phyloP scores from a whole-genome alignment of 176 grass and related monocot species.

The Melocanna baccifera region DNA sequence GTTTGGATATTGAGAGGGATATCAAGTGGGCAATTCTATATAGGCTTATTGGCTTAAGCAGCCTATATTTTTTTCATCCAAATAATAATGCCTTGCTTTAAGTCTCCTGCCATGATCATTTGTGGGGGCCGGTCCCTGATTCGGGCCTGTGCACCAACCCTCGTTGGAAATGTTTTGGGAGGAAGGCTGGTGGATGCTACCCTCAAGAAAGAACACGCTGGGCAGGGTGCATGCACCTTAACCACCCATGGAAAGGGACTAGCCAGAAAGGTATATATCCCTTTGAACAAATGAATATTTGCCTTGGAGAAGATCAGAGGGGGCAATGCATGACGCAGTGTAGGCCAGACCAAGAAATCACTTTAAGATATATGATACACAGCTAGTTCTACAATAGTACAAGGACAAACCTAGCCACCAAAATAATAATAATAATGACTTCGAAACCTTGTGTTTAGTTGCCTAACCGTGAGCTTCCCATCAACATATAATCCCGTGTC shows the following conservation, averaged over 20 bases:
- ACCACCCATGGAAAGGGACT: constrained; percentile 24
- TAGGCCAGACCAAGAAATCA: background rate
- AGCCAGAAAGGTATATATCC: background rate
- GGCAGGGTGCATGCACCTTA: constrained; percentile 55
- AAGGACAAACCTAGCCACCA: background rate
- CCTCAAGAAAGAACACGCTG: background rate
- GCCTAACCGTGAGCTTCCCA: background rate
- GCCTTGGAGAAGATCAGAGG: background rate
- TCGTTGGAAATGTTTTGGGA: constrained; percentile 17
- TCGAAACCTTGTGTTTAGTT: background rate
- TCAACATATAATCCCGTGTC: background rate
- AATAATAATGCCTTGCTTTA: constrained; percentile 47
- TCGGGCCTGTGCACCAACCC: constrained; percentile 35
- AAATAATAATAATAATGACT: background rate
- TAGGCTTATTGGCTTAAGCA: background rate
- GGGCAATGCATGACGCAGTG: background rate
- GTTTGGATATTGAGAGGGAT: constrained; percentile 4
- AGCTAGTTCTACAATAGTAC: background rate
- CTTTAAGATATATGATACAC: background rate
- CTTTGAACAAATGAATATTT: background rate
- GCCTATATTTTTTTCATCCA: constrained; percentile 18
- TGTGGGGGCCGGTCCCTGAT: constrained; percentile 32
- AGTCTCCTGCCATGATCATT: constrained; percentile 2
- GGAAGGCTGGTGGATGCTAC: constrained; percentile 53
- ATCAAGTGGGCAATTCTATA: background rate